These are phyloP conservation scores for Phyllosticta citrichinensis DNA, from an alignment of 2,329 filamentous ascomycete species.

Conservation along the genomic window DNA sequence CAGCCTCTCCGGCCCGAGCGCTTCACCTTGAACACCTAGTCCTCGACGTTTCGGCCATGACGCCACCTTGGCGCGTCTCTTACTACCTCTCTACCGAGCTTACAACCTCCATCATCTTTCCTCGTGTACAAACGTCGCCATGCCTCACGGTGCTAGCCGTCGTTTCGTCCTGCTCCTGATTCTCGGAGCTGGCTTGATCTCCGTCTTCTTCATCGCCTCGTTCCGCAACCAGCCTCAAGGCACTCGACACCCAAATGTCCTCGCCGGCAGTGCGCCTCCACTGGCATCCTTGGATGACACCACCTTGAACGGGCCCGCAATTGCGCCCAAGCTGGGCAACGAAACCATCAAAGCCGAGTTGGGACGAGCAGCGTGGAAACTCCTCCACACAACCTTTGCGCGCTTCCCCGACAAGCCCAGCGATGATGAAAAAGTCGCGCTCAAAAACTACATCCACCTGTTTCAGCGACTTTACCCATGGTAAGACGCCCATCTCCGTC, in stretches of 20 bases:
- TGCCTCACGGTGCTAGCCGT: conserved; percentile 21
- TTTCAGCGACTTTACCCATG: conserved; percentile 58
- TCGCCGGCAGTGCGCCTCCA: conserved; percentile 14
- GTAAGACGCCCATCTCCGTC: conserved; percentile 22
- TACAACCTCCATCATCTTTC: neutral
- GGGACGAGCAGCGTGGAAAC: conserved; percentile 55
- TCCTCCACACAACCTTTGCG: conserved; percentile 57
- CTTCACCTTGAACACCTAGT: neutral
- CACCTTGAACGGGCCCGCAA: conserved; percentile 54
- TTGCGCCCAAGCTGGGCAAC: conserved; percentile 74
- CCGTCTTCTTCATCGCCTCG: conserved; percentile 50
- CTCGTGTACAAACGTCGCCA: conserved; percentile 10
- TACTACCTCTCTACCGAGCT: neutral
- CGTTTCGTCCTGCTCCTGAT: conserved; percentile 38
- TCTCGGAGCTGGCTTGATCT: conserved; percentile 45
- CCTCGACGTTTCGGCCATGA: conserved; percentile 3
- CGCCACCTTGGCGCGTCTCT: neutral
- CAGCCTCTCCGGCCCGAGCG: neutral
- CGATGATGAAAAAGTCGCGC: conserved; percentile 48
- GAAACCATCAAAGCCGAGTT: conserved; percentile 57
- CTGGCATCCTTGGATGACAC: neutral
- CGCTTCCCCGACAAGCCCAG: conserved; percentile 55
- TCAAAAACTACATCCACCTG: conserved; percentile 52
- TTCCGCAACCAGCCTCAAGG: conserved; percentile 35
- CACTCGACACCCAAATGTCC: neutral